phyloP scores from a whole-genome alignment of 2,329 filamentous ascomycete species.

The Apiospora sp. region DNA sequence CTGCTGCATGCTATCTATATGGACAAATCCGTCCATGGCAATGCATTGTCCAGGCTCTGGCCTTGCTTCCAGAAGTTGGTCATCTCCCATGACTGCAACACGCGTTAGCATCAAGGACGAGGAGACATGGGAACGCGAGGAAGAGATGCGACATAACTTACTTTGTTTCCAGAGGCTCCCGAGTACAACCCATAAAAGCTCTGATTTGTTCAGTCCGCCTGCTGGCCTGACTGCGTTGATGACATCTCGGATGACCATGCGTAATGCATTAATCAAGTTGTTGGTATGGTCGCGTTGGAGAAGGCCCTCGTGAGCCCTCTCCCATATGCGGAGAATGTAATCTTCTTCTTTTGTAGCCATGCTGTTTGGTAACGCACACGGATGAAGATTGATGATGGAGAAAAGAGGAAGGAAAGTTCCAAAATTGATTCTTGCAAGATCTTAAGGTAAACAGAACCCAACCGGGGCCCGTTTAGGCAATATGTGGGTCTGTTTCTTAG shows the following conservation, averaged over 20 bases:
- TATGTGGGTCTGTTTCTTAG: no score
- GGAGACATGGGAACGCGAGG: neutral
- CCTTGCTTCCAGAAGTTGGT: neutral
- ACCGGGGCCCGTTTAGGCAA: no score
- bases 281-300: neutral
- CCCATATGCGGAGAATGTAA: neutral
- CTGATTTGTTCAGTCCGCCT: neutral
- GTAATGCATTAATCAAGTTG: neutral
- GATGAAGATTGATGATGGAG: neutral
- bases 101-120: neutral
- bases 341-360: neutral
- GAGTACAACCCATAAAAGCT: neutral
- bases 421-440: no score
- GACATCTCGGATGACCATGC: neutral
- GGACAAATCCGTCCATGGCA: neutral
- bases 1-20: neutral
- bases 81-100: neutral
- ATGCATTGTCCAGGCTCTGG: neutral
- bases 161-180: neutral
- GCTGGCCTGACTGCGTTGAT: neutral
- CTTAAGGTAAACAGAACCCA: no score
- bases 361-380: neutral
- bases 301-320: neutral
- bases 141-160: neutral
- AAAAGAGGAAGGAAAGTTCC: neutral